Evolutionary conservation across 257 asterid genomes (phyloP).

Genomic region (Scutellaria barbata): DNA sequence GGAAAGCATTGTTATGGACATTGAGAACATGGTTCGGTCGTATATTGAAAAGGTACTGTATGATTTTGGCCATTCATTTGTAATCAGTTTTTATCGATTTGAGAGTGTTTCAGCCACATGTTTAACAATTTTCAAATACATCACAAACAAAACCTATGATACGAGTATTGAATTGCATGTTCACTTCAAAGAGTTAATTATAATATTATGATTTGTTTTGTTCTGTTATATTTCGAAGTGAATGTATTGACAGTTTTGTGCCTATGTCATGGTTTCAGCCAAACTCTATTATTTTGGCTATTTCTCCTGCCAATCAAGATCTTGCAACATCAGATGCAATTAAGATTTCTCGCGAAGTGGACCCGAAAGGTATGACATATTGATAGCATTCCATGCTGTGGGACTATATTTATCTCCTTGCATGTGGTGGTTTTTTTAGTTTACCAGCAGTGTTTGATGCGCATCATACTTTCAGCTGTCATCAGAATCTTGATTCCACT

Average conservation of each 20-base stretch:
- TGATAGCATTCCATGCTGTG: background rate
- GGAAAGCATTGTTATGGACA: constrained; percentile 86
- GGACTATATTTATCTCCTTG: constrained; percentile 3
- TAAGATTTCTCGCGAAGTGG: constrained; percentile 88
- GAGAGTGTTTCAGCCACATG: background rate
- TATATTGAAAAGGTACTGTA: constrained; percentile 88
- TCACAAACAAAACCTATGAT: background rate
- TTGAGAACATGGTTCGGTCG: constrained; percentile 94
- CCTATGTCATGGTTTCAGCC: constrained; percentile 58
- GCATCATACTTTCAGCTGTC: background rate
- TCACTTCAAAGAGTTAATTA: constrained; percentile 18
- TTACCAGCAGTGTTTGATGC: constrained; percentile 23
- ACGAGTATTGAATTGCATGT: background rate
- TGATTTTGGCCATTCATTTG: constrained; percentile 16
- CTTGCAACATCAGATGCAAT: constrained; percentile 94
- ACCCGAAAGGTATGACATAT: constrained; percentile 70
- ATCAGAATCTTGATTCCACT: background rate
- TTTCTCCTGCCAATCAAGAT: constrained; percentile 97
- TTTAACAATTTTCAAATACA: background rate
- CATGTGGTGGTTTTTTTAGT: constrained; percentile 17
- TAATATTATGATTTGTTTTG: constrained; percentile 15
- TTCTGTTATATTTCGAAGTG: constrained; percentile 11
- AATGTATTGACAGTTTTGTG: constrained; percentile 25
- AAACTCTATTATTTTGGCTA: constrained; percentile 83
- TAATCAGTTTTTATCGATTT: constrained; percentile 5